A percentile compares a stretch with the other conserved stretches of the same genome.
Conservation (phyloP, 1,139 yeast genomes). For the Zygoascus sp. region DNA sequence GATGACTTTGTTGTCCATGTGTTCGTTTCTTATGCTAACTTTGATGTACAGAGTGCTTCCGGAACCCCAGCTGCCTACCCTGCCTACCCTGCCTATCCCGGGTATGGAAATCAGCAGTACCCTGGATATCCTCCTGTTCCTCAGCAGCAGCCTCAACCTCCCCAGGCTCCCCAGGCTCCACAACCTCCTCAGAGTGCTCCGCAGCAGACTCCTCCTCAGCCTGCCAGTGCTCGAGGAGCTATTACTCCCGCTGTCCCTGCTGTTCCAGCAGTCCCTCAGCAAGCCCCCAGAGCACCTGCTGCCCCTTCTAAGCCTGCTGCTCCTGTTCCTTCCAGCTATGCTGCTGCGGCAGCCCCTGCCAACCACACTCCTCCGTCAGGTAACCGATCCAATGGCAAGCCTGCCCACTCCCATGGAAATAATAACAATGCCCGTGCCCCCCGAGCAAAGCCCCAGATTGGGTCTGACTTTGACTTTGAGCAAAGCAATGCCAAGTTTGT, state of each 20-base stretch:
- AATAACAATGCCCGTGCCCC: slow-evolving; percentile 37
- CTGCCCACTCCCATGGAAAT: slow-evolving; percentile 30
- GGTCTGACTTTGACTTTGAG: slow-evolving; percentile 59
- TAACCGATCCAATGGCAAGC: neutral
- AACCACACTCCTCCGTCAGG: neutral
- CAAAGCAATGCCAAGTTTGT: slow-evolving; percentile 59
- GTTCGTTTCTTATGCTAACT: slow-evolving; percentile 6
- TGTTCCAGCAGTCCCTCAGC: slow-evolving; percentile 15
- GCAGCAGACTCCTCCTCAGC: slow-evolving; percentile 23
- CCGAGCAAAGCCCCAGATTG: slow-evolving; percentile 25
- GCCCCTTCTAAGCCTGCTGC: slow-evolving; percentile 21
- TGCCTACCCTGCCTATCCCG: neutral
- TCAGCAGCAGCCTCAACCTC: slow-evolving; percentile 17
- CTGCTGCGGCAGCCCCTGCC: slow-evolving; percentile 5
- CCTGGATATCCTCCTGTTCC: slow-evolving; percentile 4
- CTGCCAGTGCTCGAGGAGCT: too few relatives aligned
- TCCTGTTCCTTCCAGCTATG: slow-evolving; percentile 18
- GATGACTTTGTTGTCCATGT: neutral
- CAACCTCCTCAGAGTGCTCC: slow-evolving; percentile 18
- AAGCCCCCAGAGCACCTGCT: neutral
- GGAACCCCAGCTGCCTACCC: neutral
- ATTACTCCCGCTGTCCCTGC: slow-evolving; percentile 17
- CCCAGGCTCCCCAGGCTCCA: slow-evolving; percentile 16
- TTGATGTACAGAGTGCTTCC: neutral
- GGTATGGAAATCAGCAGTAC: neutral